Conservation (phyloP, 768 basidiomycete genomes). For the Leccinellum albellum region DNA sequence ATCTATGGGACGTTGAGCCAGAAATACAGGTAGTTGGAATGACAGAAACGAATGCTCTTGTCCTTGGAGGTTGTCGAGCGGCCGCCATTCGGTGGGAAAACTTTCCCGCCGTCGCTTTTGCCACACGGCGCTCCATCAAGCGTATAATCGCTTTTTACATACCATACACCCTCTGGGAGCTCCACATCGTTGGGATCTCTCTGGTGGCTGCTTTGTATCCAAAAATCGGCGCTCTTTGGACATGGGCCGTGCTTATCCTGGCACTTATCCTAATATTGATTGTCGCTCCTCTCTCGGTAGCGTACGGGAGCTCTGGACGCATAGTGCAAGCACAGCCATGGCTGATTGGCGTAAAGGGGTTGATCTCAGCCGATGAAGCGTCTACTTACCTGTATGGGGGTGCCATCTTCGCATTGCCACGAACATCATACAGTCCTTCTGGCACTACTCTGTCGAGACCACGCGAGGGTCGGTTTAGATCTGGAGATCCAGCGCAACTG, state of each 20-base stretch:
- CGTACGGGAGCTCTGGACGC: constrained; percentile 17
- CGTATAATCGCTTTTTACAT: constrained; percentile 4
- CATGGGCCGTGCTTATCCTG: not conserved
- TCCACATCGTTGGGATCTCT: not conserved
- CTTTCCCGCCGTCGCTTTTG: no score
- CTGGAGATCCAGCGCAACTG: constrained; percentile 14
- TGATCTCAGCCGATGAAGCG: constrained; percentile 22
- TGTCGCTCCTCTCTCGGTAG: constrained; percentile 3
- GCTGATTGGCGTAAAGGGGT: constrained; percentile 22
- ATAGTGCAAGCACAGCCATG: constrained; percentile 18
- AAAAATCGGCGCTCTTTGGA: no score
- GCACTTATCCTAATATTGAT: constrained; percentile 13
- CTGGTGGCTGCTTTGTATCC: no score
- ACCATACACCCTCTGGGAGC: constrained; percentile 3
- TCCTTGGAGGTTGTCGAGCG: no score
- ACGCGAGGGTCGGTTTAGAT: constrained; percentile 9
- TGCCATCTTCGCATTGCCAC: constrained; percentile 2
- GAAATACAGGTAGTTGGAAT: no score
- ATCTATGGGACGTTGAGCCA: no score
- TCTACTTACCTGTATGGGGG: constrained; percentile 15
- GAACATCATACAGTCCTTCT: constrained; percentile 16
- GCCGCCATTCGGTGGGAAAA: no score
- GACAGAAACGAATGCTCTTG: no score
- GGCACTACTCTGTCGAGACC: constrained; percentile 14
- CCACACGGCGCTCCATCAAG: constrained; percentile 12